Percentiles rank a stretch among this genome's conserved stretches.
Conservation (phyloP, 139 green algal species). For the Volvox africanus region DNA sequence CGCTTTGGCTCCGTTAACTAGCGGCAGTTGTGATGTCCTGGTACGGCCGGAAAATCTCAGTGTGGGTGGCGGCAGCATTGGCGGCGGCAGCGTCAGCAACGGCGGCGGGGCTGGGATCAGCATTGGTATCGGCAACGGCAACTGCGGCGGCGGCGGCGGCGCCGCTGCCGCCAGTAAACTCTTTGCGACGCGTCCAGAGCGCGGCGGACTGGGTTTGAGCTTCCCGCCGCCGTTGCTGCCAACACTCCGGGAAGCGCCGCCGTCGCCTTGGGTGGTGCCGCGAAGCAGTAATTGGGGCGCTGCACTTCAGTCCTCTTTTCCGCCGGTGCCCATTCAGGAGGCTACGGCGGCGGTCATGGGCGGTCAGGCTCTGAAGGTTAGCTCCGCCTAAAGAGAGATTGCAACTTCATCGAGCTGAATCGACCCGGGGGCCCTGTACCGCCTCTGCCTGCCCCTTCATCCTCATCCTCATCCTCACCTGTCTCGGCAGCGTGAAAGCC, state of each 20-base stretch:
- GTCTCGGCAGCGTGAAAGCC: too few relatives aligned
- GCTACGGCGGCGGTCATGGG: neutral
- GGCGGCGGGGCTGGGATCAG: neutral
- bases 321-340: neutral
- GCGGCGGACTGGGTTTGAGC: neutral
- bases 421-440: too few relatives aligned
- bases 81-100: neutral
- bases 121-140: neutral
- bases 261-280: neutral
- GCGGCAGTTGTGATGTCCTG: neutral
- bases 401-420: too few relatives aligned
- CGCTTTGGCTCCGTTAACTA: neutral
- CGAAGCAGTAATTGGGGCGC: neutral
- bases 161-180: neutral
- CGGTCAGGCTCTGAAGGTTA: slow-evolving; percentile 7
- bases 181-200: neutral
- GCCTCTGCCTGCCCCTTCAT: too few relatives aligned
- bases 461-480: too few relatives aligned
- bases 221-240: neutral
- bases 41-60: neutral
- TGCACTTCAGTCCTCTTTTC: slow-evolving; percentile 16
- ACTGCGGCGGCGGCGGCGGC: neutral
- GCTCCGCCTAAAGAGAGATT: too few relatives aligned
- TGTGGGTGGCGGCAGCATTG: neutral
- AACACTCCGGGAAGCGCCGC: neutral